Evolutionary conservation across 2,329 filamentous ascomycete species (phyloP).

Genomic region (Daldinia eschscholtzii): DNA sequence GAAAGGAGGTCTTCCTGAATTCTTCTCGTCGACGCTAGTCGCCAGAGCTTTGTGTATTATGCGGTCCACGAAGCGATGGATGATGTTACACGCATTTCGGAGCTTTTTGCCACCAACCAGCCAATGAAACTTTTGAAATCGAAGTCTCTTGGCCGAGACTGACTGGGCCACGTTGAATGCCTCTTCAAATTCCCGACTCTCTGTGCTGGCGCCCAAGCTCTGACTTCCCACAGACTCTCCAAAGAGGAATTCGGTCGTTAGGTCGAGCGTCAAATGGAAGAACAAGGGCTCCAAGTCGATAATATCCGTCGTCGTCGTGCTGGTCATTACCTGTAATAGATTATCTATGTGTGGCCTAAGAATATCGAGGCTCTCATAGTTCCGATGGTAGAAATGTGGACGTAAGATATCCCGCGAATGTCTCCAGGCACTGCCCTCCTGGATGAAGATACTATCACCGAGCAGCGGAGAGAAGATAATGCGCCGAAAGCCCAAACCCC

Average conservation of each 20-base stretch:
- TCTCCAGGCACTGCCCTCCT: slow-evolving; percentile 53
- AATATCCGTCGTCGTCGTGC: slow-evolving; percentile 22
- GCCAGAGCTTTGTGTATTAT: slow-evolving; percentile 46
- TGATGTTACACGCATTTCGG: slow-evolving; percentile 39
- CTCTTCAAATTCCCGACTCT: slow-evolving; percentile 37
- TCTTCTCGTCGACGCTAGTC: slow-evolving; percentile 16
- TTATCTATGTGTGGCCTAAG: slow-evolving; percentile 43
- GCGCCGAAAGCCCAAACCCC: slow-evolving; percentile 45
- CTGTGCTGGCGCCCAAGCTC: slow-evolving; percentile 29
- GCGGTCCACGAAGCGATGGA: slow-evolving; percentile 45
- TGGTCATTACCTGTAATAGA: slow-evolving; percentile 38
- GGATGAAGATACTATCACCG: slow-evolving; percentile 55
- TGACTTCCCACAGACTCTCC: slow-evolving; percentile 44
- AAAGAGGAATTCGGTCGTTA: slow-evolving; percentile 49
- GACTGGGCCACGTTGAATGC: slow-evolving; percentile 45
- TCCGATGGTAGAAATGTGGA: slow-evolving; percentile 50
- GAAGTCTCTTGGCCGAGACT: slow-evolving; percentile 42
- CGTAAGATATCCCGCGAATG: slow-evolving; percentile 53
- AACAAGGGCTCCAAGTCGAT: slow-evolving; percentile 48
- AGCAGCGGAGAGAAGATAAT: slow-evolving; percentile 51
- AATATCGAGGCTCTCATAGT: slow-evolving; percentile 44
- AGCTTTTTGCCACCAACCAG: slow-evolving; percentile 39
- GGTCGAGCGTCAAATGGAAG: slow-evolving; percentile 47
- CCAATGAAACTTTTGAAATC: slow-evolving; percentile 45
- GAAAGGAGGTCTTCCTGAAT: slow-evolving; percentile 43